Evolutionary conservation across 164 flowering plant species (phyloP), one percentile per base, ranked within the genome.

Genomic region (Houttuynia cordata): DNA sequence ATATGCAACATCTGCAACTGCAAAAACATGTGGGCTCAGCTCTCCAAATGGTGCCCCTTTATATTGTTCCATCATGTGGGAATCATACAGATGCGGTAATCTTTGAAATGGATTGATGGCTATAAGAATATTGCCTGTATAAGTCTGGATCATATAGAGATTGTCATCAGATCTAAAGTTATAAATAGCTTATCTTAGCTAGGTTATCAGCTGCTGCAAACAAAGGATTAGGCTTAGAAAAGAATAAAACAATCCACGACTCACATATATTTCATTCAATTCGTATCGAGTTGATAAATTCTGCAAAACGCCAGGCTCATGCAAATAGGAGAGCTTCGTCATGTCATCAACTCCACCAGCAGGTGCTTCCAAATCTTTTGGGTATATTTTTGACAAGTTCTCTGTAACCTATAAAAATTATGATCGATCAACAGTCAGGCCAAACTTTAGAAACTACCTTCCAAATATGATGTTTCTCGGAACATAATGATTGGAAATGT

Each of bases 21-120:
- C 97, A 78, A 85, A 89, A 55, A 89, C 91, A 76, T 89, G 97
- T 69, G 97, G 94, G 53, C 82, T 76, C 61, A 82, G 64, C 63
- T 82, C 77, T 57, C 91, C 91, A 40, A 83, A 63, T 56, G 76
- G 78, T 56, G 76, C 81, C 54, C 88, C 94, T 62, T 76, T 87
- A 72, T 89, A 87, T 58, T 72, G 71, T 47, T 80, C 78, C 97
- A 89, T 89, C 77, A 80, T 69, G 59, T 73, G 62, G 59, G 71
- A 63, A 76, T 82, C 91, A 71, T 83, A 87, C 18, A 85, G 39
- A 68, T 79, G 77, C 52, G 84, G 67, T 63, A 89, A 67, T 53
- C 80, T 74, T 79, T 85, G 90, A 66, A 87, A 89, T 61, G 94
- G 97, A 64, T 87, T 89, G 61, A 89, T 70, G 49, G 97, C 94